Percentiles rank a stretch among this genome's conserved stretches.
These are phyloP conservation scores for Penicillium sp. DNA, from an alignment of 2,329 filamentous ascomycete genomes.

Conservation along the genomic window DNA sequence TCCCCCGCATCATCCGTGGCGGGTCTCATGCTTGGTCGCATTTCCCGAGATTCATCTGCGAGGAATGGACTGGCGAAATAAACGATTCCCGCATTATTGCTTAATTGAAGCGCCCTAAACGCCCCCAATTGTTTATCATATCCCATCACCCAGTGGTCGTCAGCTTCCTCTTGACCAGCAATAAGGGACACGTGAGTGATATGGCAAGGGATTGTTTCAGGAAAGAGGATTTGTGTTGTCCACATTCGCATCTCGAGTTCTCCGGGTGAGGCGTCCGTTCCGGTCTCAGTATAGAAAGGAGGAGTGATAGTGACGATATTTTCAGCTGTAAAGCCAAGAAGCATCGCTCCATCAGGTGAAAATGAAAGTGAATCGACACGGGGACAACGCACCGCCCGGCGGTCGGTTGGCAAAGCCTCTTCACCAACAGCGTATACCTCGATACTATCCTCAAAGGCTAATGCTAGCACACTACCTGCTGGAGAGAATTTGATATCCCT, in stretches of 20 bases:
- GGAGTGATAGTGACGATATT: conserved; percentile 76
- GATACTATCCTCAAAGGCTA: conserved; percentile 84
- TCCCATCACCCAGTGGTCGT: conserved; percentile 73
- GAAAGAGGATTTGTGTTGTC: conserved; percentile 83
- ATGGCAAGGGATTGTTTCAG: conserved; percentile 69
- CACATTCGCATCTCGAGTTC: conserved; percentile 73
- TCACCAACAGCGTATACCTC: conserved; percentile 76
- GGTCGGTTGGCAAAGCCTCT: conserved; percentile 63
- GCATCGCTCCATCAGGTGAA: conserved; percentile 73
- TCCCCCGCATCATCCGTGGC: conserved; percentile 69
- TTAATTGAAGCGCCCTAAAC: conserved; percentile 73
- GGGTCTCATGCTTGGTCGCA: conserved; percentile 68
- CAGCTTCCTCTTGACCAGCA: conserved; percentile 49
- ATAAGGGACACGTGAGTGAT: conserved; percentile 72
- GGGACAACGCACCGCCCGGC: conserved; percentile 75
- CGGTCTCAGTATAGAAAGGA: conserved; percentile 68
- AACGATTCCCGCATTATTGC: conserved; percentile 73
- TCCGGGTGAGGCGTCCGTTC: conserved; percentile 50
- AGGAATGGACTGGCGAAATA: conserved; percentile 70
- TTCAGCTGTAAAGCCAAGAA: conserved; percentile 71
- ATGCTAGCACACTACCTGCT: conserved; percentile 76
- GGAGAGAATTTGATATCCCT: conserved; percentile 78
- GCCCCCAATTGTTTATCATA: conserved; percentile 76
- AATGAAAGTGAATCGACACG: conserved; percentile 72
- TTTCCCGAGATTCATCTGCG: conserved; percentile 52